phyloP scores from a whole-genome alignment of 495 filamentous ascomycete species.

The Pseudoneurospora amorphoporcata region DNA sequence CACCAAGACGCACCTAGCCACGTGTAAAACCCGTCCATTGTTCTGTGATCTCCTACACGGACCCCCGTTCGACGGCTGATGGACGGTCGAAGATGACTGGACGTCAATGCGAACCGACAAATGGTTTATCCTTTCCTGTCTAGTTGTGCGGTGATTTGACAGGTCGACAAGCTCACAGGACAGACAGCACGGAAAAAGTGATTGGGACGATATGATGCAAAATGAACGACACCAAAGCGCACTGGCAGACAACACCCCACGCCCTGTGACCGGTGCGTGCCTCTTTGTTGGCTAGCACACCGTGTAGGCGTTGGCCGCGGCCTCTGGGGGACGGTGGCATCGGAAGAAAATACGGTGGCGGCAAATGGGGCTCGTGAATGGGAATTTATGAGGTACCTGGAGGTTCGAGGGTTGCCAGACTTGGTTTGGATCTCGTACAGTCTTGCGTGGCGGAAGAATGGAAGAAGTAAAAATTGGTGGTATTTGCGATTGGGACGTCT shows the following conservation, averaged over 20 bases:
- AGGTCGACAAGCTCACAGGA: neutral
- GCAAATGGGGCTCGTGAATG: neutral
- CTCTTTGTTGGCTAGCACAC: neutral
- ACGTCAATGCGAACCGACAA: neutral
- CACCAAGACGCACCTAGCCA: neutral
- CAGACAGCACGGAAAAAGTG: neutral
- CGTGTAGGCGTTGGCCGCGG: neutral
- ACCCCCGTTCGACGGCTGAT: neutral
- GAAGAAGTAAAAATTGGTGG: neutral
- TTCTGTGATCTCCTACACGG: neutral
- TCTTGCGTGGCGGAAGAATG: neutral
- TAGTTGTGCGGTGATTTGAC: neutral
- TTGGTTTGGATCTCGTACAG: neutral
- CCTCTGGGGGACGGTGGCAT: neutral
- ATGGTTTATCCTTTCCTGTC: neutral
- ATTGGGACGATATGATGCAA: neutral
- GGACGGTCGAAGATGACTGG: neutral
- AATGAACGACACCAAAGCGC: neutral
- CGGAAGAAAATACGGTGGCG: neutral
- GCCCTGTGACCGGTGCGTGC: neutral
- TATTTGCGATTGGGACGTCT: neutral
- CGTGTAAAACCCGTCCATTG: neutral
- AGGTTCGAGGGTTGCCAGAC: neutral
- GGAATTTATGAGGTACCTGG: neutral
- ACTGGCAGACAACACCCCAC: neutral